Evolutionary conservation across 1,139 yeast species (phyloP), one percentile per base, ranked within the genome.

Genomic region (Magnusiomyces ingens): DNA sequence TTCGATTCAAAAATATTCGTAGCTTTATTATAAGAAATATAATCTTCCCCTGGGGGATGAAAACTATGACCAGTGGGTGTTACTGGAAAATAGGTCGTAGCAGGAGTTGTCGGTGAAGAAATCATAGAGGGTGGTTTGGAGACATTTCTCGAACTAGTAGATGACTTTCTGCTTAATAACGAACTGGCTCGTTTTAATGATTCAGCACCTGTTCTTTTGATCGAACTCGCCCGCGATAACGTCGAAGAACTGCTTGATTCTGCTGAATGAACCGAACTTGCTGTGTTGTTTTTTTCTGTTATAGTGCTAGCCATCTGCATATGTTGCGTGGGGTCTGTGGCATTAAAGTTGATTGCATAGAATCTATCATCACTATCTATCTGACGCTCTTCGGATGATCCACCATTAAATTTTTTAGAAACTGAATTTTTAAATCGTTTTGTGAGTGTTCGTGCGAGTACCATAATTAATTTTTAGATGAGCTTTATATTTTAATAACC

Each of bases 381-480:
- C 22, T 43, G 29, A 11, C 19, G 13, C n/a, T 19, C 19, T 8
- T 26, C 32, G 8, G 8, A 26, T 3, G 18, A 15, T 11, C 13
- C 21, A 13, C 32, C 17, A 15, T 13, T n/a, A 43, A 43, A 21
- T 29, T 43, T 43, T 43, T 22, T 43, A 3, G 45, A 21, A 21
- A 43, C 45, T 4, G 45, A 43, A n/a, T 15, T 12, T 21, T 43
- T 43, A 11, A 43, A 18, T 21, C 22, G 21, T 29, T 43, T 43
- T 10, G 45, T 43, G 3, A 43, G 35, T n/a, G 45, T 19, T 43
- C 45, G 21, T 43, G 32, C 45, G 5, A 60, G 58, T 3, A 58
- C 57, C 26, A 51, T 59, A n/a, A 52, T 48, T 42, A 52, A 52
- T 36, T 8, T 26, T 26, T 26, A 26, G 8, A 26, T 26, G 4